Evolutionary conservation across 495 filamentous ascomycete genomes (phyloP), one percentile per base, ranked within the genome.

Genomic region (Talaromyces stipitatus): DNA sequence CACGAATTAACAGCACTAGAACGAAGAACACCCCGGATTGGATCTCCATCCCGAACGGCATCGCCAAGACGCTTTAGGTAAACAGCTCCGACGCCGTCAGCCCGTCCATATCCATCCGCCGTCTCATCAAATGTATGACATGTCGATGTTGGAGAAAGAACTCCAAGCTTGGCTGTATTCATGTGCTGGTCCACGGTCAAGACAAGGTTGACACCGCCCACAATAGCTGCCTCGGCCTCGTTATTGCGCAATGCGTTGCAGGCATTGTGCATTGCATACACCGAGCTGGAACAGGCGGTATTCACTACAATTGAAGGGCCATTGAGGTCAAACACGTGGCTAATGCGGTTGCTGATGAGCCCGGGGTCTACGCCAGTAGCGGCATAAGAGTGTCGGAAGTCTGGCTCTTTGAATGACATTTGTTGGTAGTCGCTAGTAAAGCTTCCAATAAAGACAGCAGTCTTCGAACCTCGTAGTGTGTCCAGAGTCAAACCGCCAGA

Each of bases 11-110:
- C 73, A 8, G 69, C 66, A 36, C 68, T 65, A 30, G 69, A 68
- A 20, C 76, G 75, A 54, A 91, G 84, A 14, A 90, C 73, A 10
- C 80, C 82, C 48, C 82, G 72, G 41, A 89, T 82, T 8, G 80
- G 77, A 61, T 86, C 79, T 16, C 73, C 70, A 59, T 83, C 78
- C 7, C 60, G 56, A 9, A 80, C 46, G 6, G 83, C 87, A 56
- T 83, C 76, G 20, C 69, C 62, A 3, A 89, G 70, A 3, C 69
- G 72, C 66, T 90, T 91, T 22, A 91, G 60, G 18, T 81, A 69
- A 1, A 89, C 52, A 28, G 77, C 74, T 38, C 72, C 78, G 22
- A 84, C 69, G 1, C 78, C 86, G 61, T 90, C 86, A 8, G 75
- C 86, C 22, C 82, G 73, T 0, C 67, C 78, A 27, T 75, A 75